Evolutionary conservation across 495 filamentous ascomycete species (phyloP).

Genomic region (Ascodesmis nigricans): DNA sequence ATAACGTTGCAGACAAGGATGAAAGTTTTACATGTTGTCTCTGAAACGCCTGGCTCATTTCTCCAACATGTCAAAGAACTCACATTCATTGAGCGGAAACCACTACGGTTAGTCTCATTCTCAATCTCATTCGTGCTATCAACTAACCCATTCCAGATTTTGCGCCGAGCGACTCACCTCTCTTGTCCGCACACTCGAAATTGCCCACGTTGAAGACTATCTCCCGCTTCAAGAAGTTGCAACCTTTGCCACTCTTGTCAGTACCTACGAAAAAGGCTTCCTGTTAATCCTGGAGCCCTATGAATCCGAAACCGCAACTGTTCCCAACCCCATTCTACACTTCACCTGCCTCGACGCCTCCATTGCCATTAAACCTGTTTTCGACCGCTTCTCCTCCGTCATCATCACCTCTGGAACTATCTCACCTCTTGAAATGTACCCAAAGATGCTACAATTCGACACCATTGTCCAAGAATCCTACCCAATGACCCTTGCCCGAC

Average conservation of each 20-base stretch:
- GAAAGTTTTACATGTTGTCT: conserved; percentile 93
- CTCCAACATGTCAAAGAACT: conserved; percentile 80
- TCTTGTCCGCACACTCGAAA: conserved; percentile 81
- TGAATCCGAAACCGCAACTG: conserved; percentile 84
- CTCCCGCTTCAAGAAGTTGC: conserved; percentile 94
- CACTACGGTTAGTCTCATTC: conserved; percentile 31
- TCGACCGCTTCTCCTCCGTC: conserved; percentile 90
- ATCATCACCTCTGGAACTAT: conserved; percentile 97
- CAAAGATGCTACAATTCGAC: conserved; percentile 86
- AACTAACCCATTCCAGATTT: conserved; percentile 29
- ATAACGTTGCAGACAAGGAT: conserved; percentile 65
- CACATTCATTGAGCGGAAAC: conserved; percentile 95
- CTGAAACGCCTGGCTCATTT: conserved; percentile 88
- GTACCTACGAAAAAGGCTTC: conserved; percentile 96
- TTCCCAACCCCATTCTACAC: conserved; percentile 86
- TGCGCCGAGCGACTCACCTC: conserved; percentile 90
- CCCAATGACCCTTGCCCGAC: conserved; percentile 84
- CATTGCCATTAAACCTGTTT: conserved; percentile 94
- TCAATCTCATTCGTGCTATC: neutral
- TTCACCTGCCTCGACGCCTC: conserved; percentile 95
- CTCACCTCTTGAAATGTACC: conserved; percentile 96
- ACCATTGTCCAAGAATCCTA: conserved; percentile 92
- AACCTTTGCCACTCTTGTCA: conserved; percentile 91
- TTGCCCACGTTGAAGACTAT: conserved; percentile 95
- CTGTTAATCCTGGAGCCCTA: conserved; percentile 88